phyloP scores from a whole-genome alignment of 108 stramenopile genomes.

The Asterionellopsis glacialis region DNA sequence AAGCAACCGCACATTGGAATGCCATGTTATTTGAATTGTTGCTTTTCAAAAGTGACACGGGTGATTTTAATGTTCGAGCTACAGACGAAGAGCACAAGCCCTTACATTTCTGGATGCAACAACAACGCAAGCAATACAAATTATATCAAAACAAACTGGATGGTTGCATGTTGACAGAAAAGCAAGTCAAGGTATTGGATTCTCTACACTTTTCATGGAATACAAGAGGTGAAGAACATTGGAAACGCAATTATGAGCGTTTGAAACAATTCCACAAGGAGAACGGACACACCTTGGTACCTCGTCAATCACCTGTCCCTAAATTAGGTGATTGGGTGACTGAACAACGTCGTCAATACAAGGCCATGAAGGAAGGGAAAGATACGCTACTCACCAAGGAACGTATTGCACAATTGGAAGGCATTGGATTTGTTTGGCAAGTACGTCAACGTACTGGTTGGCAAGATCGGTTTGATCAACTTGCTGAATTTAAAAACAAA shows the following conservation, averaged over 20 bases:
- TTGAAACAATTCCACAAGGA: conserved; percentile 17
- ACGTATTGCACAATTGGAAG: conserved; percentile 49
- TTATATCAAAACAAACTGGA: conserved; percentile 23
- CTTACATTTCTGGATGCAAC: conserved; percentile 38
- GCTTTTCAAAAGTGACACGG: conserved; percentile 11
- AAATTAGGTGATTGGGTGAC: conserved; percentile 30
- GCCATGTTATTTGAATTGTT: conserved; percentile 7
- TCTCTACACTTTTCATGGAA: conserved; percentile 6
- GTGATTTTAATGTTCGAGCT: conserved; percentile 17
- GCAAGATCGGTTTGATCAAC: conserved; percentile 60
- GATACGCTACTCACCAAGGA: conserved; percentile 50
- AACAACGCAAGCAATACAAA: conserved; percentile 45
- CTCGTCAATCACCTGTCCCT: conserved; percentile 9
- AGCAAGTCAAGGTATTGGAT: conserved; percentile 10
- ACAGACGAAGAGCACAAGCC: conserved; percentile 18
- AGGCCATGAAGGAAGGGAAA: conserved; percentile 35
- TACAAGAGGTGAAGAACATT: conserved; percentile 8
- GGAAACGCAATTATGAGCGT: conserved; percentile 1
- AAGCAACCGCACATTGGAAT: conserved; percentile 1
- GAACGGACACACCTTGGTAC: conserved; percentile 60
- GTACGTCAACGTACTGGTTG: conserved; percentile 64
- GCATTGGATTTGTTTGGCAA: conserved; percentile 69
- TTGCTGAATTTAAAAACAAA: conserved; percentile 56
- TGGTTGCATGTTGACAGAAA: conserved; percentile 18
- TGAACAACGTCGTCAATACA: conserved; percentile 58